Base-by-base conservation (phyloP, 176 grass and related monocot genomes). In the Carex pumila region DNA sequence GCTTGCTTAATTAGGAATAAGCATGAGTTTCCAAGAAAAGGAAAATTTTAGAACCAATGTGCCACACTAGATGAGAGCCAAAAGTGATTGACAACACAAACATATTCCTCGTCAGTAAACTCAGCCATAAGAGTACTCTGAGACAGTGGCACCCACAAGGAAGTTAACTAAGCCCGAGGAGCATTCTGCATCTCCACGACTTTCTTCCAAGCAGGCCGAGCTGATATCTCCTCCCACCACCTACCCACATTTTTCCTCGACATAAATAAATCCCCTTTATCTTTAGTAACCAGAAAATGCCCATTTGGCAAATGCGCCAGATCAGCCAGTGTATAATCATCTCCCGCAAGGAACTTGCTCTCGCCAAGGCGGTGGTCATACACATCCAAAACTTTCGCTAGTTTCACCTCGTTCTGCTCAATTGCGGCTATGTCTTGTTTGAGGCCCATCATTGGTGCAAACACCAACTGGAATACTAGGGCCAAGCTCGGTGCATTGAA, bases 181-280 rank as follows among this genome's bases (percentile, higher is more conserved):
- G 71, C 61, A 29, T 52, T 93, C 78, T 89, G 92, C 85, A 95
- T 56, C 63, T 98, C 88, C 13, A 88, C 80, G 1, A 94, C 91
- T 84, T 94, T 93, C 89, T 87, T 91, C 92, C 92, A 95, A 2
- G 92, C 56, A 54, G 86, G 88, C 69, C 89, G 87, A 3, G 60
- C 15, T 0, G 92, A 98, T 71, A 95, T 87, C 85, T 91, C 92
- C 65, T 90, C 89, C 92, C 95, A 95, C 95, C 95, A 95, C 81
- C 92, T 90, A 18, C 86, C 86, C 58, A 98, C 74, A 57, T 93
- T 95, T 86, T 98, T 89, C 81, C 92, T 90, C 18, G 84, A 84
- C 1, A 81, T 89, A 71, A 98, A 82, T 52, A 98, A 61, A 3
- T 66, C 83, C 2, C 71, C 86, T 59, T 87, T 93, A 39, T 66